Percentiles rank a stretch among this genome's conserved stretches.
These are phyloP conservation scores for Chrysosporium keratinophilum DNA, from an alignment of 2,329 filamentous ascomycete species.

Conservation along the genomic window DNA sequence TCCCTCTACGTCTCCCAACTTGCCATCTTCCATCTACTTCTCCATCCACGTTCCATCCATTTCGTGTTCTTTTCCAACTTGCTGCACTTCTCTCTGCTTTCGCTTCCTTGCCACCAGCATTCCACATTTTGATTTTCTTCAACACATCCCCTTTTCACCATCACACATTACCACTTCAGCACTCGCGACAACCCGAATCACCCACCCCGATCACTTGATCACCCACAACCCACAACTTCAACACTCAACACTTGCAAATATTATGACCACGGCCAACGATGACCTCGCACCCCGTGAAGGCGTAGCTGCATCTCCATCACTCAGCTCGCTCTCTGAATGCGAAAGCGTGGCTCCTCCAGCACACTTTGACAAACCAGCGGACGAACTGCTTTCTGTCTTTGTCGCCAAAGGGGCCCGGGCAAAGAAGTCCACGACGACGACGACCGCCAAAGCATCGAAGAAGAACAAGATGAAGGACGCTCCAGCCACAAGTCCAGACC, in stretches of 20 bases:
- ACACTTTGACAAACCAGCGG: background rate
- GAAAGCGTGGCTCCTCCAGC: conserved; percentile 15
- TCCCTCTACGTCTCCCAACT: conserved; percentile 6
- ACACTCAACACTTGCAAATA: background rate
- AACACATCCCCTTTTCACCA: conserved; percentile 7
- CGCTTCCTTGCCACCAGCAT: conserved; percentile 14
- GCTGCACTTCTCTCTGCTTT: conserved; percentile 12
- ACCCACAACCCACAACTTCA: conserved; percentile 6
- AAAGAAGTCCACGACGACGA: background rate
- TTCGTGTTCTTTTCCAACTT: conserved; percentile 10
- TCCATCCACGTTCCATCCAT: conserved; percentile 2
- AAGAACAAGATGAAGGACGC: conserved; percentile 10
- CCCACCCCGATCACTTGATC: conserved; percentile 1
- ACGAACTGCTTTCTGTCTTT: background rate
- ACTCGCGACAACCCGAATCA: background rate
- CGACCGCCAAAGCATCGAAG: conserved; percentile 7
- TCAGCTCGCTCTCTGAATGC: conserved; percentile 12
- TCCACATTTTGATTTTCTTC: conserved; percentile 16
- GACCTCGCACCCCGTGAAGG: background rate
- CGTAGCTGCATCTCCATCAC: conserved; percentile 5
- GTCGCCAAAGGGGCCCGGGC: background rate
- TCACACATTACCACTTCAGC: background rate
- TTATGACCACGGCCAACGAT: background rate
- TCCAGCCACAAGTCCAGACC: conserved; percentile 14
- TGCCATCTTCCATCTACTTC: conserved; percentile 12